Conservation (phyloP, 306 rosid genomes). For the Vachellia collinsii region DNA sequence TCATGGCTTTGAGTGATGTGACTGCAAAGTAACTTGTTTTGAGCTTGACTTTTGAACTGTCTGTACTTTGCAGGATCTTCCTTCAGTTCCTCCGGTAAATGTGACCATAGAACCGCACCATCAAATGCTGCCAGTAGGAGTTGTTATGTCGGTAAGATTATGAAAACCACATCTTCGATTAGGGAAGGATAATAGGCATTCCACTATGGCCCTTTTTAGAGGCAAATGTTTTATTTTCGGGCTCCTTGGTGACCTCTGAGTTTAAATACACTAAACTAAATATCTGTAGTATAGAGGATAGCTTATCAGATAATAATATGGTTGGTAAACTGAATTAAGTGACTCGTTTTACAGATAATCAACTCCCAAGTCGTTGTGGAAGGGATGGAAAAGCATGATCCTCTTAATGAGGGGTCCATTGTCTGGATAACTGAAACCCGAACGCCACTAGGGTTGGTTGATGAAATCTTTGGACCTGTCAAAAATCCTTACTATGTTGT, state of each 20-base stretch:
- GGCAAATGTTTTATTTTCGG: constrained; percentile 2
- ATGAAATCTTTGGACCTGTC: constrained; percentile 96
- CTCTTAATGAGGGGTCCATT: constrained; percentile 86
- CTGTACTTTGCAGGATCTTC: constrained; percentile 66
- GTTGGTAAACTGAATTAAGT: constrained; percentile 34
- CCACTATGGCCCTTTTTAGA: not conserved
- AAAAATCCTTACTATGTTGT: constrained; percentile 78
- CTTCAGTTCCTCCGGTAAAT: constrained; percentile 70
- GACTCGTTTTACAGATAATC: constrained; percentile 56
- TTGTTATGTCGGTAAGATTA: constrained; percentile 75
- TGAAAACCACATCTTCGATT: not conserved
- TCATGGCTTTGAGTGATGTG: constrained; percentile 10
- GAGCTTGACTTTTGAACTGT: constrained; percentile 22
- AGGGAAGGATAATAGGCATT: constrained; percentile 21
- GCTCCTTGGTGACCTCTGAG: not conserved
- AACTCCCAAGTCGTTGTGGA: constrained; percentile 83
- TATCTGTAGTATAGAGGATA: not conserved
- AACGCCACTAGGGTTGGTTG: constrained; percentile 76
- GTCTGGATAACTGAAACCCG: constrained; percentile 80
- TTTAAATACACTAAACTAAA: not conserved
- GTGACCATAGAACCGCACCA: constrained; percentile 75
- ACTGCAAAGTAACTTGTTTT: no score
- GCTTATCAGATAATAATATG: not conserved
- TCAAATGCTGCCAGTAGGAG: constrained; percentile 74
- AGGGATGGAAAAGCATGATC: constrained; percentile 81